phyloP scores from a whole-genome alignment of 2,329 filamentous ascomycete genomes.

The Ophiostoma australiae region DNA sequence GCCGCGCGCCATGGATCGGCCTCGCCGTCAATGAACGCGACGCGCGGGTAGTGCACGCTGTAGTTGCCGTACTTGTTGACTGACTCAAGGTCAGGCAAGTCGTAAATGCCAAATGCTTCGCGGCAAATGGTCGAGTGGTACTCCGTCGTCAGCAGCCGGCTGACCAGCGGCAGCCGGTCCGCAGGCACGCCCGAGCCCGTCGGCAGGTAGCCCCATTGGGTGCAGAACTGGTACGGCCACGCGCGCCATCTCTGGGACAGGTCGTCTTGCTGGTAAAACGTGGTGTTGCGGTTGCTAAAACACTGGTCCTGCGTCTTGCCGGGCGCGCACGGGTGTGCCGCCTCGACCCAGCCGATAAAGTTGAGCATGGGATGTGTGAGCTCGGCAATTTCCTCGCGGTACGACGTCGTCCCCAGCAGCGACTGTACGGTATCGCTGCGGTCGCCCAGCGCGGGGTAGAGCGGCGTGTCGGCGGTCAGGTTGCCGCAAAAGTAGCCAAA shows the following conservation, averaged over 20 bases:
- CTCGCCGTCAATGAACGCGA: conserved; percentile 73
- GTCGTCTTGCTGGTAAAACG: conserved; percentile 36
- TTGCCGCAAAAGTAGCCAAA: conserved; percentile 48
- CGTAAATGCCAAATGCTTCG: conserved; percentile 63
- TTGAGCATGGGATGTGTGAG: conserved; percentile 47
- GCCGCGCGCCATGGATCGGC: conserved; percentile 76
- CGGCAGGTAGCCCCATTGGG: conserved; percentile 71
- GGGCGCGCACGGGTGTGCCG: conserved; percentile 31
- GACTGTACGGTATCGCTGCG: conserved; percentile 36
- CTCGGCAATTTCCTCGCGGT: conserved; percentile 33
- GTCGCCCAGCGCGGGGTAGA: conserved; percentile 41
- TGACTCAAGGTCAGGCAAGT: conserved; percentile 55
- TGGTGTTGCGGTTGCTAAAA: conserved; percentile 36
- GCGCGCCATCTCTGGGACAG: conserved; percentile 41
- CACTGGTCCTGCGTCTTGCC: conserved; percentile 36
- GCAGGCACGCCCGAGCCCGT: conserved; percentile 65
- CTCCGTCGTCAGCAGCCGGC: conserved; percentile 61
- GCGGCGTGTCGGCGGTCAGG: conserved; percentile 39
- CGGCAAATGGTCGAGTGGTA: conserved; percentile 60
- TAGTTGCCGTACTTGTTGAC: conserved; percentile 76
- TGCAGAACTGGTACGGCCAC: conserved; percentile 54
- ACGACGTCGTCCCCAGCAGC: conserved; percentile 42
- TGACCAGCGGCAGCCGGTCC: conserved; percentile 63
- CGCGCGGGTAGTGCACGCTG: conserved; percentile 65
- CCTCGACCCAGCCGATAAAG: conserved; percentile 45